Conservation (phyloP, 2,329 filamentous ascomycete species). For the Scorias spongiosa region DNA sequence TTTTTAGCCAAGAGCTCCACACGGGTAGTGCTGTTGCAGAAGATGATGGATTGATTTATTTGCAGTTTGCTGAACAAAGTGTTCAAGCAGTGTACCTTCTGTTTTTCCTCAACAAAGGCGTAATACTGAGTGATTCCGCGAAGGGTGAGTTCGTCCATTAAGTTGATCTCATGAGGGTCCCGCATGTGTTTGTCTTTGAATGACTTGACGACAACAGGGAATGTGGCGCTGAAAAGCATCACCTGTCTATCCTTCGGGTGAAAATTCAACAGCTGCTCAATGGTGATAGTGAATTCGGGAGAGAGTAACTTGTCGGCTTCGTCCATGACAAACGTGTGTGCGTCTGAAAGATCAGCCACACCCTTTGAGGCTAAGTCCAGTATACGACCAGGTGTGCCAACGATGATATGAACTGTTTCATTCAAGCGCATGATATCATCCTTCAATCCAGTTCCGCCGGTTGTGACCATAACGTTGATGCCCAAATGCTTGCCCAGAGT, state of each 20-base stretch:
- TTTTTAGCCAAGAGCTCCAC: slow-evolving; percentile 97
- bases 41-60: slow-evolving; percentile 99
- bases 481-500: slow-evolving; percentile 92
- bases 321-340: slow-evolving; percentile 98
- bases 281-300: slow-evolving; percentile 89
- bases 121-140: slow-evolving; percentile 99
- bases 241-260: slow-evolving; percentile 96
- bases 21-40: slow-evolving; percentile 98
- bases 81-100: slow-evolving; percentile 97
- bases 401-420: slow-evolving; percentile 91
- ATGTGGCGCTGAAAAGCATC: slow-evolving; percentile 98
- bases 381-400: slow-evolving; percentile 92
- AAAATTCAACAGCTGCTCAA: slow-evolving; percentile 88
- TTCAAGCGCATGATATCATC: slow-evolving; percentile 93
- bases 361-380: slow-evolving; percentile 92
- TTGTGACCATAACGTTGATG: slow-evolving; percentile 98
- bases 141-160: slow-evolving; percentile 97
- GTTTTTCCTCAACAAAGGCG: slow-evolving; percentile 96
- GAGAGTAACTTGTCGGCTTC: slow-evolving; percentile 97
- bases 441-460: slow-evolving; percentile 83
- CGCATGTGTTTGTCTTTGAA: slow-evolving; percentile 98
- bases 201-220: slow-evolving; percentile 89
- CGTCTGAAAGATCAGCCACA: slow-evolving; percentile 89
- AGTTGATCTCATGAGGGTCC: slow-evolving; percentile 93
- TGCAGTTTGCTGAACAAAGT: slow-evolving; percentile 97